Percentiles rank a stretch among this genome's conserved stretches.
Conservation (phyloP, 140 eudicot species). For the Cichorium intybus region DNA sequence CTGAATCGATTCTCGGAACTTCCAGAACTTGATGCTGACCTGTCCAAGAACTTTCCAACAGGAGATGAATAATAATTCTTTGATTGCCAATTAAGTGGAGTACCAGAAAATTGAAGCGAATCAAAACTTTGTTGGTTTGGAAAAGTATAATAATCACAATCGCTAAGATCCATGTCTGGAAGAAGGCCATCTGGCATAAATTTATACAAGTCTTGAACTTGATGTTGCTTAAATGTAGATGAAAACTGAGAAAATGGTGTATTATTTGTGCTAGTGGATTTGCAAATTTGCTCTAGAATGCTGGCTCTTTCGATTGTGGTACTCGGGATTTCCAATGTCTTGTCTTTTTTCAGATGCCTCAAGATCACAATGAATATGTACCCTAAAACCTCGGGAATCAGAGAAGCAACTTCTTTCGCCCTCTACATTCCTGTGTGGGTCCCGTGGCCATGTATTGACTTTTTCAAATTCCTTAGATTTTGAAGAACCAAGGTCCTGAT, state of each 20-base stretch:
- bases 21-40: slow-evolving; percentile 54
- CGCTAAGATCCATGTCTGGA: slow-evolving; percentile 33
- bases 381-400: slow-evolving; percentile 38
- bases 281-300: slow-evolving; percentile 58
- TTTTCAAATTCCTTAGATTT: slow-evolving; percentile 27
- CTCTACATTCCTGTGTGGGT: slow-evolving; percentile 51
- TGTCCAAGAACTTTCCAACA: slow-evolving; percentile 60
- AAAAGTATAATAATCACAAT: slow-evolving; percentile 26
- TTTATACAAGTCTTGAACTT: slow-evolving; percentile 29
- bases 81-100: slow-evolving; percentile 40
- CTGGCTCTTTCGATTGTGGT: slow-evolving; percentile 51
- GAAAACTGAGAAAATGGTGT: slow-evolving; percentile 55
- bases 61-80: slow-evolving; percentile 52
- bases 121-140: slow-evolving; percentile 38
- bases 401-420: slow-evolving; percentile 38
- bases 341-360: slow-evolving; percentile 9
- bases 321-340: slow-evolving; percentile 35
- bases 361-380: slow-evolving; percentile 25
- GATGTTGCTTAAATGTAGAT: slow-evolving; percentile 36
- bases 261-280: slow-evolving; percentile 46
- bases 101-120: slow-evolving; percentile 37
- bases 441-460: slow-evolving; percentile 55
- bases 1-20: slow-evolving; percentile 63
- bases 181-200: slow-evolving; percentile 54
- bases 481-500: slow-evolving; percentile 15